Percentiles rank a stretch among this genome's conserved stretches.
Evolutionary conservation across 768 basidiomycete genomes (phyloP).

Genomic region (Tremella yokohamensis): DNA sequence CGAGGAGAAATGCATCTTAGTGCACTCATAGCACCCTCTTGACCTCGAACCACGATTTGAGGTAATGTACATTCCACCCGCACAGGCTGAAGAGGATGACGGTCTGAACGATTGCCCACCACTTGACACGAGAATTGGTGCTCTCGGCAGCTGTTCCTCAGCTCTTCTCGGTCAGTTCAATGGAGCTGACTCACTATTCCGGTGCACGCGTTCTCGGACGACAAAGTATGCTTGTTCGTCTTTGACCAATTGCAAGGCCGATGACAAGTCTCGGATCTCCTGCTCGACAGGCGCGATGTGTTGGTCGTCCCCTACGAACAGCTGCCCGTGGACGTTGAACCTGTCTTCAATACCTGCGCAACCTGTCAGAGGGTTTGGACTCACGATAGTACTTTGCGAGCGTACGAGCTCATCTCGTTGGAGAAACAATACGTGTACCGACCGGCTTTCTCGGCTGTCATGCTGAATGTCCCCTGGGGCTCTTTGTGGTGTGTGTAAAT

Average conservation of each 20-base stretch:
- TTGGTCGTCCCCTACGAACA: conserved; percentile 85
- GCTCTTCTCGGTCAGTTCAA: neutral
- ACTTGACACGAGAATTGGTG: conserved; percentile 87
- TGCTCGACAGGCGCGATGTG: conserved; percentile 89
- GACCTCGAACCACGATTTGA: conserved; percentile 92
- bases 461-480: conserved; percentile 80
- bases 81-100: conserved; percentile 83
- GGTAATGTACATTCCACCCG: conserved; percentile 95
- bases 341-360: conserved; percentile 53
- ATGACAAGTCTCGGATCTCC: conserved; percentile 81
- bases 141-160: conserved; percentile 52
- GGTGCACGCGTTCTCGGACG: conserved; percentile 82
- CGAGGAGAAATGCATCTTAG: too few species aligned
- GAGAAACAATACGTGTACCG: conserved; percentile 96
- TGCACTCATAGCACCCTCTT: conserved; percentile 68
- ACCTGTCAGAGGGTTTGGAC: conserved; percentile 11
- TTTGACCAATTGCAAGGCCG: conserved; percentile 80
- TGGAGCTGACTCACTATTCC: conserved; percentile 63
- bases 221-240: conserved; percentile 99
- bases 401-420: conserved; percentile 95
- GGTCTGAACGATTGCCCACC: conserved; percentile 94
- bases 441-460: conserved; percentile 83
- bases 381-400: conserved; percentile 91
- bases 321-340: conserved; percentile 97
- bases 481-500: conserved; percentile 78